Base-by-base conservation (phyloP, 1,284 basidiomycete species). In the Earliella scabrosa region DNA sequence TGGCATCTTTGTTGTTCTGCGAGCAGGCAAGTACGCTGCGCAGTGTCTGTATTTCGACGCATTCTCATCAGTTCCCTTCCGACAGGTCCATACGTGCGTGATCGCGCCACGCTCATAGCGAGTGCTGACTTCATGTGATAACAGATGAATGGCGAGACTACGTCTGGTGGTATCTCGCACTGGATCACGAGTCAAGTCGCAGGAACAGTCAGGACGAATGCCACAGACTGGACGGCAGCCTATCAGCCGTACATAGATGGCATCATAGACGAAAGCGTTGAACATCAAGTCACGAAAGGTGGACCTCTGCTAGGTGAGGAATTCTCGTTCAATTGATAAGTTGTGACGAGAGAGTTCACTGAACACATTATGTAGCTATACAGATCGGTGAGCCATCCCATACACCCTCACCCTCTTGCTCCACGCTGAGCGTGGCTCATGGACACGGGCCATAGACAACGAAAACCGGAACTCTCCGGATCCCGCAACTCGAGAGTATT, bases 71-170 rank as follows among this genome's bases (percentile, higher is more conserved):
- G n/a, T n/a, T n/a, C n/a, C n/a, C n/a, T n/a, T n/a, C n/a, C n/a
- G n/a, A n/a, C n/a, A 70, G 68, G 68, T 8, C 68, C 68, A 45
- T 69, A 68, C 27, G 68, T 70, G 24, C 59, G 63, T 3, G 6
- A 13, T 18, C 6, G 3, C 20, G 11, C 20, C 45, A 3, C 2
- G 0, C 7, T 27, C 9, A 11, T 23, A n/a, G 6, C 7, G 5
- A 8, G 4, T 14, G 10, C 7, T 18, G 38, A 2, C 26, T 13
- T 13, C 29, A 13, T 50, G 18, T 29, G 13, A 16, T n/a, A 23
- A n/a, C 87, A 92, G 68, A 92, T 92, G 74, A 91, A 90, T 60
- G 88, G 89, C 0, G 92, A 94, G 70, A 91, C 89, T 0, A 87
- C 87, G 1, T 90, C 88, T 1, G 91, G 91, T 20, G 91, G 91